phyloP scores from a whole-genome alignment of 176 grass and related monocot species.

The Bromus sterilis region DNA sequence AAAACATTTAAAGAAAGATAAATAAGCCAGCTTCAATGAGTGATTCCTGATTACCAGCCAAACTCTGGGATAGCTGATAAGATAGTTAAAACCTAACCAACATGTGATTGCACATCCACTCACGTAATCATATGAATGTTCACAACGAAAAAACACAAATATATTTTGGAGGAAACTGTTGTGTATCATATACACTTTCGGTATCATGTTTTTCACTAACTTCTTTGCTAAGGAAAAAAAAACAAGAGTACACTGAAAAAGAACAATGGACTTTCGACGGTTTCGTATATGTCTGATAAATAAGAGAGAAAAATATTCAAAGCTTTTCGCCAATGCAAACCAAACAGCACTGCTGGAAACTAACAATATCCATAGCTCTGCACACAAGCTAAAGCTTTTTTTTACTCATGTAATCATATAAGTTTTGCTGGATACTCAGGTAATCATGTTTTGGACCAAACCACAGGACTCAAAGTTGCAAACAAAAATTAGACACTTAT shows the following conservation, averaged over 20 bases:
- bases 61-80: neutral
- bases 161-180: neutral
- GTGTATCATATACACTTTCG: neutral
- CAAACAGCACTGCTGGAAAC: neutral
- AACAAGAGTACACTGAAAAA: neutral
- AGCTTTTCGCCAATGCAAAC: neutral
- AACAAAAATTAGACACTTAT: neutral
- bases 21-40: neutral
- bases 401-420: no score
- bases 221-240: neutral
- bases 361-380: neutral
- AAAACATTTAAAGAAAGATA: neutral
- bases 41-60: neutral
- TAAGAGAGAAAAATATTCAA: neutral
- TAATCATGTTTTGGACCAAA: neutral
- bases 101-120: neutral
- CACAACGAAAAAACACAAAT: neutral
- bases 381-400: neutral
- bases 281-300: neutral
- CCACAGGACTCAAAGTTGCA: neutral
- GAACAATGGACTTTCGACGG: neutral
- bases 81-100: neutral
- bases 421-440: neutral
- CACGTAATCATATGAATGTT: neutral
- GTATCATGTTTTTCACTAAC: neutral